Evolutionary conservation across 2,329 filamentous ascomycete species (phyloP).

Genomic region (Aspergillus terreus): DNA sequence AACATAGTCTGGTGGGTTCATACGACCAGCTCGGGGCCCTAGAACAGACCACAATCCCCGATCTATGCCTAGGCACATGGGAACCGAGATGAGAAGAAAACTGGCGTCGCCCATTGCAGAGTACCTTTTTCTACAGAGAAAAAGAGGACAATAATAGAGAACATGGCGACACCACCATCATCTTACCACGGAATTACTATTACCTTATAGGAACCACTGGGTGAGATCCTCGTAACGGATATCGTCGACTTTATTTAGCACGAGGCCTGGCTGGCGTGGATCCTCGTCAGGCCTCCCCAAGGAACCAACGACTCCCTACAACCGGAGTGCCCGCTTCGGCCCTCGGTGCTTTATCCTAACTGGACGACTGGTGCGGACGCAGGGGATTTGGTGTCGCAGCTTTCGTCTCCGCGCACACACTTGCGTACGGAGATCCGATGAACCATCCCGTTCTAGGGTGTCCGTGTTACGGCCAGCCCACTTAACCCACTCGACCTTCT

Average conservation of each 20-base stretch:
- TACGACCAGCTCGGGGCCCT: background rate
- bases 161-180: too few species aligned
- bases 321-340: background rate
- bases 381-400: background rate
- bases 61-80: too few species aligned
- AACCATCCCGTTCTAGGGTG: background rate
- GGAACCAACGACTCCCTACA: background rate
- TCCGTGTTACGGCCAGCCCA: background rate
- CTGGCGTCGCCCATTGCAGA: too few species aligned
- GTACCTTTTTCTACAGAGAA: too few species aligned
- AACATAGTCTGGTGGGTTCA: background rate
- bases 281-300: background rate
- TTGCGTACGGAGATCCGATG: slow-evolving; percentile 1
- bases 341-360: slow-evolving; percentile 2
- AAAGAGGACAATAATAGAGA: too few species aligned
- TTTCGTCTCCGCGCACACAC: background rate
- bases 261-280: background rate
- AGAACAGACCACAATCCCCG: too few species aligned
- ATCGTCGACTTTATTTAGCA: background rate
- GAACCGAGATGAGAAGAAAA: too few species aligned
- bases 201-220: too few species aligned
- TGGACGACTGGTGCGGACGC: slow-evolving; percentile 2
- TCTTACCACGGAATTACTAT: too few species aligned
- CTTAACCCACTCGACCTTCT: background rate
- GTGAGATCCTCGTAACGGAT: too few species aligned